These are phyloP conservation scores for Aspergillus sclerotioniger DNA, from an alignment of 495 filamentous ascomycete species.

Conservation along the genomic window DNA sequence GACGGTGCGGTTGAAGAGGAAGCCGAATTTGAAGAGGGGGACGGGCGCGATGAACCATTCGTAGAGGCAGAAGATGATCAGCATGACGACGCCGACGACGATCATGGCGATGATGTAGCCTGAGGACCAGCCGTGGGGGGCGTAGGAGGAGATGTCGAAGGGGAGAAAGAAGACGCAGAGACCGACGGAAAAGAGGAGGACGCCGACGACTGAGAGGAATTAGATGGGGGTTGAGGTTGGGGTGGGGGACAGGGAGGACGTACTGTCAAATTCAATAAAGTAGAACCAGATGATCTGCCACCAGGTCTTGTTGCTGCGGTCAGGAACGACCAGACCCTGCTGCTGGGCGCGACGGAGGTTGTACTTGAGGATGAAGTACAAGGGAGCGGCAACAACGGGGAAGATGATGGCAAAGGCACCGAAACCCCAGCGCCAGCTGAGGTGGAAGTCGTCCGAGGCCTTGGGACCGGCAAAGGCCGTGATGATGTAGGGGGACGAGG, in stretches of 20 bases:
- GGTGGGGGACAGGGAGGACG: constrained; percentile 9
- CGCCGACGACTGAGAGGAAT: constrained; percentile 39
- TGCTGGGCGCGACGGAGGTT: constrained; percentile 57
- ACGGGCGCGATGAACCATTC: constrained; percentile 53
- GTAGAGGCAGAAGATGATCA: constrained; percentile 55
- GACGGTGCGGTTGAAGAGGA: constrained; percentile 62
- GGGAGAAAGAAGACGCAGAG: constrained; percentile 60
- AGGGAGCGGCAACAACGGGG: constrained; percentile 51
- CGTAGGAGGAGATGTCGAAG: constrained; percentile 49
- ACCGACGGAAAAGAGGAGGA: constrained; percentile 54
- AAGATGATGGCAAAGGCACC: constrained; percentile 59
- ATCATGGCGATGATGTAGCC: constrained; percentile 54
- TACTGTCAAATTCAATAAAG: constrained; percentile 57
- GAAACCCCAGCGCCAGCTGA: constrained; percentile 60
- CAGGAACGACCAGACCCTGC: constrained; percentile 33
- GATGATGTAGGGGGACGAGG: constrained; percentile 49
- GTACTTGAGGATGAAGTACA: constrained; percentile 45
- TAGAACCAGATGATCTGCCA: constrained; percentile 48
- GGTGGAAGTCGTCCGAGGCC: constrained; percentile 42
- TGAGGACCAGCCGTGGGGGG: constrained; percentile 45
- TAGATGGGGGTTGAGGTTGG: neutral
- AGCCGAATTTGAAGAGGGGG: constrained; percentile 59
- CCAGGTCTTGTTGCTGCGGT: constrained; percentile 36
- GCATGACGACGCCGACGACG: constrained; percentile 51
- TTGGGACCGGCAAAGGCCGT: constrained; percentile 26